These are phyloP conservation scores for Kregervanrija delftensis DNA, from an alignment of 805 yeast genomes.

Conservation along the genomic window DNA sequence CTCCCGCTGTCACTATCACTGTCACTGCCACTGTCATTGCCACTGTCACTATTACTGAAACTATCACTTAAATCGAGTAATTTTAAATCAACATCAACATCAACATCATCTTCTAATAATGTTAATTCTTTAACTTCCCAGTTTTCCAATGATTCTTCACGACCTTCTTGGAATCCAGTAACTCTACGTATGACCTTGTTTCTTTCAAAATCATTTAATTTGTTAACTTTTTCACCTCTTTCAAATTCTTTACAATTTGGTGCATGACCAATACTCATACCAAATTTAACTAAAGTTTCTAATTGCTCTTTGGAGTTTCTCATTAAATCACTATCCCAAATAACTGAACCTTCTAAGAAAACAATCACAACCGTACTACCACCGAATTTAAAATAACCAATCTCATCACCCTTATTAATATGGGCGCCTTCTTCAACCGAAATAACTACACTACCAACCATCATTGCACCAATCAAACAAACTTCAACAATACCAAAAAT, in stretches of 20 bases:
- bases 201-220: slow-evolving; percentile 4
- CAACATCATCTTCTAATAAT: slow-evolving; percentile 7
- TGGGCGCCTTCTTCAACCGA: slow-evolving; percentile 55
- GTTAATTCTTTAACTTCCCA: slow-evolving; percentile 24
- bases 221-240: slow-evolving; percentile 24
- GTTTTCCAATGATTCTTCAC: slow-evolving; percentile 11
- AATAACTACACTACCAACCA: slow-evolving; percentile 88
- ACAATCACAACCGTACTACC: slow-evolving; percentile 80
- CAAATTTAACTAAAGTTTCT: slow-evolving; percentile 83
- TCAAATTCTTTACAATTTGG: slow-evolving; percentile 41
- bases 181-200: slow-evolving; percentile 11
- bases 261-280: slow-evolving; percentile 85
- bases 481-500: slow-evolving; percentile 74
- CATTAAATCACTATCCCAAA: slow-evolving; percentile 68
- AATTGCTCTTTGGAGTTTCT: slow-evolving; percentile 60
- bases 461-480: slow-evolving; percentile 94
- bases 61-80: no score
- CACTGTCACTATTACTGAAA: no score
- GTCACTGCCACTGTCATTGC: background rate
- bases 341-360: slow-evolving; percentile 43
- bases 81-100: no score
- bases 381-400: slow-evolving; percentile 94
- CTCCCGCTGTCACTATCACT: background rate
- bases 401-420: slow-evolving; percentile 67
- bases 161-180: slow-evolving; percentile 10